These are phyloP conservation scores for Porphyrellus sp. DNA, from an alignment of 1,284 basidiomycete genomes.

Conservation along the genomic window DNA sequence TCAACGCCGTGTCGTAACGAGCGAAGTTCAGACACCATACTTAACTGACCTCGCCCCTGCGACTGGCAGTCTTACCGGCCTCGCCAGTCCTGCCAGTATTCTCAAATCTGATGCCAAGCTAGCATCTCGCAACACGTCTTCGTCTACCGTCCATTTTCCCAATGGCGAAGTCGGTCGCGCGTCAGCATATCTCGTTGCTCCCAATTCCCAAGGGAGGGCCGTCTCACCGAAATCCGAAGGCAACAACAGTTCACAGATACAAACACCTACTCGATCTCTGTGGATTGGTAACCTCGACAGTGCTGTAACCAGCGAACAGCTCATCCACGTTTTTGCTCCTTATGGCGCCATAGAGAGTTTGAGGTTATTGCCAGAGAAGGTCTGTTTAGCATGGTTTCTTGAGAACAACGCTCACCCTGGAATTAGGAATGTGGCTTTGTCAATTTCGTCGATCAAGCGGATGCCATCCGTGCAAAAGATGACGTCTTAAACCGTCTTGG, in stretches of 20 bases:
- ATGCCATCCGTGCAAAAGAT: conserved; percentile 94
- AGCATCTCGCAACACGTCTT: conserved; percentile 45
- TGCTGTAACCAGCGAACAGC: conserved; percentile 88
- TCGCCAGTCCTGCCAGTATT: conserved; percentile 51
- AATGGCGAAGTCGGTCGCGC: conserved; percentile 58
- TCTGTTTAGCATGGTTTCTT: conserved; percentile 35
- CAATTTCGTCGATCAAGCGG: conserved; percentile 93
- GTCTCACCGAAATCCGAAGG: conserved; percentile 76
- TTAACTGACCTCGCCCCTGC: conserved; percentile 48
- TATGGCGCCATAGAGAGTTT: conserved; percentile 97
- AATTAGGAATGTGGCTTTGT: conserved; percentile 95
- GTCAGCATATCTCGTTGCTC: conserved; percentile 66
- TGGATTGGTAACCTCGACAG: conserved; percentile 98
- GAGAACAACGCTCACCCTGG: conserved; percentile 9
- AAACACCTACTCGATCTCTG: conserved; percentile 90
- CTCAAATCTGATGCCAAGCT: conserved; percentile 55
- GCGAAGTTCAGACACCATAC: conserved; percentile 55
- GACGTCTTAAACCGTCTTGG: conserved; percentile 93
- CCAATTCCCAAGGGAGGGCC: conserved; percentile 61
- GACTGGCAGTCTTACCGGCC: conserved; percentile 41
- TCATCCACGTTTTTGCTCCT: conserved; percentile 91
- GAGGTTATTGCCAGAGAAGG: conserved; percentile 93
- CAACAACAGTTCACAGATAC: conserved; percentile 63
- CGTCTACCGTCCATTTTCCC: conserved; percentile 69
- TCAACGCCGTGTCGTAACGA: conserved; percentile 60